Evolutionary conservation across 495 filamentous ascomycete genomes (phyloP).

Genomic region (Talaromyces thailandensis): DNA sequence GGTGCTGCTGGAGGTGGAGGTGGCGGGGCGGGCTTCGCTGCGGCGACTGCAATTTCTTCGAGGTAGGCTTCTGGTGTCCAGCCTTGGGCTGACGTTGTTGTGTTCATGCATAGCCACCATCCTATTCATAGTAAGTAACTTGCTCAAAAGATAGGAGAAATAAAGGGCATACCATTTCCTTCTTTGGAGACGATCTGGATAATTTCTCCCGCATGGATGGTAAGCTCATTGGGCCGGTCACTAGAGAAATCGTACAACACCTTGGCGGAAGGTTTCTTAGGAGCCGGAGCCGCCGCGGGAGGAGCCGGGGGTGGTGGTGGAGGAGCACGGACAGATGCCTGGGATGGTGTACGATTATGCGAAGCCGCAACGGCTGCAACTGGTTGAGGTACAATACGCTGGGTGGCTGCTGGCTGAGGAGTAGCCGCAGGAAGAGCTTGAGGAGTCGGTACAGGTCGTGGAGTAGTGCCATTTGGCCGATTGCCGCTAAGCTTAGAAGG

Average conservation of each 20-base stretch:
- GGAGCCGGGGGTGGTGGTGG: slow-evolving; percentile 67
- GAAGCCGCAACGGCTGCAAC: slow-evolving; percentile 33
- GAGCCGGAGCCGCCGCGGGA: slow-evolving; percentile 53
- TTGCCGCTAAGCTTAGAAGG: slow-evolving; percentile 51
- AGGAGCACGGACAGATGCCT: slow-evolving; percentile 44
- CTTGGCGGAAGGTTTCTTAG: slow-evolving; percentile 67
- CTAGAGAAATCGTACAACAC: slow-evolving; percentile 85
- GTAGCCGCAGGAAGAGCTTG: slow-evolving; percentile 29
- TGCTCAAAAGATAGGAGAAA: background rate
- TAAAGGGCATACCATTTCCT: slow-evolving; percentile 62
- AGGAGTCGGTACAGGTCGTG: slow-evolving; percentile 30
- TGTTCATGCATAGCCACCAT: slow-evolving; percentile 86
- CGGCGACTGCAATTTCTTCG: slow-evolving; percentile 53
- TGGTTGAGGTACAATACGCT: slow-evolving; percentile 36
- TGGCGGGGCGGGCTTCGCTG: slow-evolving; percentile 42
- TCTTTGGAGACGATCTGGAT: slow-evolving; percentile 85
- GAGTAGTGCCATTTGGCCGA: slow-evolving; percentile 19
- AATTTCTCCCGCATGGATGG: slow-evolving; percentile 65
- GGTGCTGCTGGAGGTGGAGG: slow-evolving; percentile 48
- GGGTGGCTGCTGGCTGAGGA: slow-evolving; percentile 37
- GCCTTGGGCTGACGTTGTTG: slow-evolving; percentile 55
- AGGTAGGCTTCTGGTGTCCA: slow-evolving; percentile 94
- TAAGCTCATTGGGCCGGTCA: slow-evolving; percentile 69
- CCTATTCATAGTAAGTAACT: slow-evolving; percentile 42
- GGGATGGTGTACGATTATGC: slow-evolving; percentile 40